Evolutionary conservation across 2,329 filamentous ascomycete genomes (phyloP).

Genomic region (Mycosphaerelloides madeirae): DNA sequence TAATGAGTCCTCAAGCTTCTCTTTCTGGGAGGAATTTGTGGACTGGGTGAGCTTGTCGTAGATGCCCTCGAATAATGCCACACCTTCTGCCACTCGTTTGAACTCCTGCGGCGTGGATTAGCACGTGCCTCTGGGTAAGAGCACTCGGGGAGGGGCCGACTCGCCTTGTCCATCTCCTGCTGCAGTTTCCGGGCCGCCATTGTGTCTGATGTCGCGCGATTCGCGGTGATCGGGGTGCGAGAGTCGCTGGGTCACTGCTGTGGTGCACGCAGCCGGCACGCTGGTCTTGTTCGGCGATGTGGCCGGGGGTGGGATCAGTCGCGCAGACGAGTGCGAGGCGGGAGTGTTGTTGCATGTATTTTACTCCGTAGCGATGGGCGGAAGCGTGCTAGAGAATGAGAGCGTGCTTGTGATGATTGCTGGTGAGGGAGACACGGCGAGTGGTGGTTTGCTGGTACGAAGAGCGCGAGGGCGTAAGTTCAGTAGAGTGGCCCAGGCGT

Average conservation of each 20-base stretch:
- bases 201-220: not conserved
- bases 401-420: too few relatives aligned
- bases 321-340: not conserved
- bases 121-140: constrained; percentile 1
- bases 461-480: too few relatives aligned
- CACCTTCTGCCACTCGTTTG: constrained; percentile 94
- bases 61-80: constrained; percentile 85
- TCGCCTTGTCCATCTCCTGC: constrained; percentile 94
- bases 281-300: not conserved
- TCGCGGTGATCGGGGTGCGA: constrained; percentile 2
- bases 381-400: too few relatives aligned
- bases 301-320: not conserved
- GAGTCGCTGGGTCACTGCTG: not conserved
- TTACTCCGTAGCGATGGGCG: constrained; percentile 2
- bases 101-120: constrained; percentile 48
- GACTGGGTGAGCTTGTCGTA: constrained; percentile 97
- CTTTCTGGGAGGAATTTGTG: constrained; percentile 89
- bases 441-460: too few relatives aligned
- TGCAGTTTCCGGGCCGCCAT: constrained; percentile 71
- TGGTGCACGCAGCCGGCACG: not conserved
- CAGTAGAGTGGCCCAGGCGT: too few relatives aligned
- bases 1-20: constrained; percentile 95
- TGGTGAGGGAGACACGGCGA: too few relatives aligned
- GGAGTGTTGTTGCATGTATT: too few relatives aligned
- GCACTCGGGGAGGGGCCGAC: constrained; percentile 2